Conservation (phyloP, 495 filamentous ascomycete genomes). For the Penicillium psychrofluorescens region DNA sequence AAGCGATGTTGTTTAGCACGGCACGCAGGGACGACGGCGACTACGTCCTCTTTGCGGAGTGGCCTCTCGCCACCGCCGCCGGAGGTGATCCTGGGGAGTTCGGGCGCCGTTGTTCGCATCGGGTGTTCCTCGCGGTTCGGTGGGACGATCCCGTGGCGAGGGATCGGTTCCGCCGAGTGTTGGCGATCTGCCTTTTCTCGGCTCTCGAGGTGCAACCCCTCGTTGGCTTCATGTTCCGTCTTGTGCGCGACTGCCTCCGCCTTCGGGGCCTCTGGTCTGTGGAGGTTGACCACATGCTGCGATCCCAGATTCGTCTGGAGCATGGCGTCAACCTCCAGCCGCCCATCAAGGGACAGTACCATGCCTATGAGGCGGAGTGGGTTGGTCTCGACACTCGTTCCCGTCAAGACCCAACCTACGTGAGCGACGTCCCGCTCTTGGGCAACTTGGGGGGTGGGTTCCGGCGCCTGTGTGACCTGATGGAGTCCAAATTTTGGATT, state of each 20-base stretch:
- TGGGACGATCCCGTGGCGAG: slow-evolving; percentile 19
- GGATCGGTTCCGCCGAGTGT: slow-evolving; percentile 30
- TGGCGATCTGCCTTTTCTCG: slow-evolving; percentile 26
- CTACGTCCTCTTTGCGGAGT: slow-evolving; percentile 35
- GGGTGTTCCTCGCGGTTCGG: slow-evolving; percentile 6
- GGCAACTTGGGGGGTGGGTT: slow-evolving; percentile 6
- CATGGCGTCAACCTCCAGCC: slow-evolving; percentile 8
- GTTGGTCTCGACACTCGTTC: slow-evolving; percentile 14
- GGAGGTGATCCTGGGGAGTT: slow-evolving; percentile 3
- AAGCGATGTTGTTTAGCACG: slow-evolving; percentile 25
- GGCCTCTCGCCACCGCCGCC: slow-evolving; percentile 5
- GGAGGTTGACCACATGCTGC: slow-evolving; percentile 11
- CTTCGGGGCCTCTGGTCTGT: slow-evolving; percentile 4
- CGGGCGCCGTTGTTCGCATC: slow-evolving; percentile 16
- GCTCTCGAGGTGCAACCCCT: slow-evolving; percentile 13
- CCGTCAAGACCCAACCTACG: slow-evolving; percentile 20
- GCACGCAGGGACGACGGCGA: slow-evolving; percentile 15
- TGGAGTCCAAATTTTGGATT: slow-evolving; percentile 32
- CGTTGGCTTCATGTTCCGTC: slow-evolving; percentile 24
- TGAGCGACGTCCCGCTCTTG: slow-evolving; percentile 9
- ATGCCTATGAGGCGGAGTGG: slow-evolving; percentile 34
- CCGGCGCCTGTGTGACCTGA: slow-evolving; percentile 8
- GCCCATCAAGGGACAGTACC: slow-evolving; percentile 10
- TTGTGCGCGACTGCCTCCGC: slow-evolving; percentile 31
- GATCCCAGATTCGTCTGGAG: slow-evolving; percentile 21